phyloP scores from a whole-genome alignment of 441 rosid genomes.

The Metrosideros polymorpha region DNA sequence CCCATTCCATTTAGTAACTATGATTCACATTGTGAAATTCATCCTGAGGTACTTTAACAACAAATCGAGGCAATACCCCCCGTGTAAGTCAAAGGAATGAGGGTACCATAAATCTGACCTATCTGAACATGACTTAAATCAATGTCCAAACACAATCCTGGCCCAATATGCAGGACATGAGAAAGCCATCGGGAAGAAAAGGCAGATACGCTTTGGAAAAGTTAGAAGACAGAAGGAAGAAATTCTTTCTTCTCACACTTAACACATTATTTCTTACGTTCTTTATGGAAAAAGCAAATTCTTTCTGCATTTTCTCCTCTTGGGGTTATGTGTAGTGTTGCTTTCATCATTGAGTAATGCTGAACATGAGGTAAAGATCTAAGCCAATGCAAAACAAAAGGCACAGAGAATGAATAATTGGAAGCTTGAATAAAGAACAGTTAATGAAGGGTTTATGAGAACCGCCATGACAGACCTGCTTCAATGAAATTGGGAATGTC shows the following conservation, averaged over 20 bases:
- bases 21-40: background rate
- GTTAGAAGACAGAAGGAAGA: background rate
- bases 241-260: background rate
- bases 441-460: background rate
- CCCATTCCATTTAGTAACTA: background rate
- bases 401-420: background rate
- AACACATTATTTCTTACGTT: background rate
- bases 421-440: background rate
- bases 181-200: background rate
- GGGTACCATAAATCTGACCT: background rate
- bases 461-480: constrained; percentile 49
- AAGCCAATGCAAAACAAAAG: background rate
- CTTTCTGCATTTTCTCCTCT: background rate
- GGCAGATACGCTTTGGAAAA: background rate
- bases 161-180: background rate
- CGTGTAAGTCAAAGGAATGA: background rate
- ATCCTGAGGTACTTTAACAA: background rate
- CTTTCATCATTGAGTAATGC: background rate
- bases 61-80: background rate
- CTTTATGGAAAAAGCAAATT: background rate
- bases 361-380: background rate
- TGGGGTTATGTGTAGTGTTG: background rate
- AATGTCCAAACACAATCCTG: background rate
- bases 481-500: constrained; percentile 88
- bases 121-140: background rate